These are phyloP conservation scores for Colletotrichum coccodes DNA, from an alignment of 2,329 filamentous ascomycete genomes.

Conservation along the genomic window DNA sequence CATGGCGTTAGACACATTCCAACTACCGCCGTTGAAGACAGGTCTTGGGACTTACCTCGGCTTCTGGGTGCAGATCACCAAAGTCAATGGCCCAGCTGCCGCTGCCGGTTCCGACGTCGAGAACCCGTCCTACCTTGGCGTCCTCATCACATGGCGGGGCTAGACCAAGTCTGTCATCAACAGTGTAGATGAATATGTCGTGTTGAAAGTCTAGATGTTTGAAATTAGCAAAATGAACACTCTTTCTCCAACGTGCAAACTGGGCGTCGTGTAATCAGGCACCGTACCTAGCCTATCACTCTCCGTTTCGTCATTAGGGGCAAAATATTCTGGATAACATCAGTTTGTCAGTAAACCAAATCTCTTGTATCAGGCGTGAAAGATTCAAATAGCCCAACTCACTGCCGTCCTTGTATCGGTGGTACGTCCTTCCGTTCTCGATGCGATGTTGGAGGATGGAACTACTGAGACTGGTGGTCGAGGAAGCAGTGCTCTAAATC, in stretches of 20 bases:
- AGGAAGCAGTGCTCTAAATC: neutral
- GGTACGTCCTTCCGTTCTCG: neutral
- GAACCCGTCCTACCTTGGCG: slow-evolving; percentile 34
- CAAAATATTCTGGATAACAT: too few relatives aligned
- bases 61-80: slow-evolving; percentile 43
- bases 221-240: neutral
- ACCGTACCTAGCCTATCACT: slow-evolving; percentile 36
- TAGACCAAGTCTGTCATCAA: neutral
- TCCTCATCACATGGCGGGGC: neutral
- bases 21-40: neutral
- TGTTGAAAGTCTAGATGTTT: slow-evolving; percentile 4
- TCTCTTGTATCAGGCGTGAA: too few relatives aligned
- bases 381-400: too few relatives aligned
- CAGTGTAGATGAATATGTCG: neutral
- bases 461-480: neutral
- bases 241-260: neutral
- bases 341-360: too few relatives aligned
- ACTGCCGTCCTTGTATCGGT: neutral
- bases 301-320: too few relatives aligned
- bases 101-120: slow-evolving; percentile 60
- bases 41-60: slow-evolving; percentile 38
- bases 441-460: neutral
- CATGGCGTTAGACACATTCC: neutral
- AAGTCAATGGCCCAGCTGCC: slow-evolving; percentile 57
- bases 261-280: neutral